phyloP scores from a whole-genome alignment of 2,329 filamentous ascomycete genomes.

The Exophiala viscosa region DNA sequence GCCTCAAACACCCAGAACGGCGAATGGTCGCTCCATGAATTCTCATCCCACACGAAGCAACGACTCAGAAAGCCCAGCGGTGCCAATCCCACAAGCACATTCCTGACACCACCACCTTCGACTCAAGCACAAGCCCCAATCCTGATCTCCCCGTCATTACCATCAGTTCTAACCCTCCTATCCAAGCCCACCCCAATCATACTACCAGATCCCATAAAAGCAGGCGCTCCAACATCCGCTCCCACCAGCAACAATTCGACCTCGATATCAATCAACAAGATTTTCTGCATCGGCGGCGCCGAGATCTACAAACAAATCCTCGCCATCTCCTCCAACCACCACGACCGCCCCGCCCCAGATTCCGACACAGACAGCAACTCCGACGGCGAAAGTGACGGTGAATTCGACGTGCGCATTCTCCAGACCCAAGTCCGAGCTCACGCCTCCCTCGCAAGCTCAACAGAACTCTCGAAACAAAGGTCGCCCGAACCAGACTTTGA shows the following conservation, averaged over 20 bases:
- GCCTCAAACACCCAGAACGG: constrained; percentile 26
- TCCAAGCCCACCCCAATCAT: constrained; percentile 8
- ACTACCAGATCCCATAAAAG: constrained; percentile 8
- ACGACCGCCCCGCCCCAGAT: background rate
- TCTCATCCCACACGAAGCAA: background rate
- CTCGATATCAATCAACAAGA: constrained; percentile 45
- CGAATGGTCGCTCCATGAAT: constrained; percentile 7
- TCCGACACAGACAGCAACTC: constrained; percentile 4
- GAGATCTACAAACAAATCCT: constrained; percentile 78
- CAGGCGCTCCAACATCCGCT: constrained; percentile 20
- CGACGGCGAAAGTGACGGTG: constrained; percentile 7
- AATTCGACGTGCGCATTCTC: constrained; percentile 27
- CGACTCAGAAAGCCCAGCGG: background rate
- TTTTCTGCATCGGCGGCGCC: constrained; percentile 87
- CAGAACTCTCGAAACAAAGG: background rate
- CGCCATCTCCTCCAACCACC: constrained; percentile 15
- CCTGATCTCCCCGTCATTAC: constrained; percentile 16
- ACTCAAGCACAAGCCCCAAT: constrained; percentile 13
- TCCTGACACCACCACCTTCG: constrained; percentile 16
- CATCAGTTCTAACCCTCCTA: constrained; percentile 14
- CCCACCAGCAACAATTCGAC: constrained; percentile 15
- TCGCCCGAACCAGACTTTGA: constrained; percentile 35
- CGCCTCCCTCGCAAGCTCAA: background rate
- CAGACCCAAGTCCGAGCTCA: constrained; percentile 29
- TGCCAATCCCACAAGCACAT: background rate